Conservation (phyloP, 345 rosid genomes). For the Acer campestre region DNA sequence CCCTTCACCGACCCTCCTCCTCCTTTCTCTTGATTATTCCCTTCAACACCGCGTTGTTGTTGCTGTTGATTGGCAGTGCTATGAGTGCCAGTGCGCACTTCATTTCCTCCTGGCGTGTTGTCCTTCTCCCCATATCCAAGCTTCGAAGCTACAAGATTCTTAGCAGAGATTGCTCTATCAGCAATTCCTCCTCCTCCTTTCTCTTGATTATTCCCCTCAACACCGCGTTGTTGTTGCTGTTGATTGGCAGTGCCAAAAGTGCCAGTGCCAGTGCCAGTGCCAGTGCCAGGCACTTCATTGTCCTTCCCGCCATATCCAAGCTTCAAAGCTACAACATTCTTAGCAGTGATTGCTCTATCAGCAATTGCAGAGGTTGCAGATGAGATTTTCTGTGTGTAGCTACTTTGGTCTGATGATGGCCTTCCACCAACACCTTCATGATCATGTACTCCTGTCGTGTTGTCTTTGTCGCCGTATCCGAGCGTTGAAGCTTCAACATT, state of each 20-base stretch:
- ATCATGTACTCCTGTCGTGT: background rate
- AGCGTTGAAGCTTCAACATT: conserved; percentile 30
- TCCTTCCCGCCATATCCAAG: conserved; percentile 52
- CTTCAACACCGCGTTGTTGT: background rate
- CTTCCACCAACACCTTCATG: too few relatives aligned
- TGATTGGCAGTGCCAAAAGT: too few relatives aligned
- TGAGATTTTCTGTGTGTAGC: conserved; percentile 40
- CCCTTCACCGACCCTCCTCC: conserved; percentile 54
- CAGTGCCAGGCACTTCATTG: too few relatives aligned
- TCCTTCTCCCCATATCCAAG: conserved; percentile 52
- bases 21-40: conserved; percentile 33
- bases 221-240: background rate
- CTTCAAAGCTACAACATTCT: conserved; percentile 53
- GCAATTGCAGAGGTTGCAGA: conserved; percentile 49
- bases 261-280: too few relatives aligned
- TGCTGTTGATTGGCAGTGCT: background rate
- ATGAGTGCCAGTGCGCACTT: too few relatives aligned
- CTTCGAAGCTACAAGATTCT: conserved; percentile 54
- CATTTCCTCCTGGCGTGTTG: too few relatives aligned
- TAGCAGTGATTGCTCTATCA: conserved; percentile 48
- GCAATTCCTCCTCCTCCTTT: conserved; percentile 45
- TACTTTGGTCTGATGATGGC: conserved; percentile 24
- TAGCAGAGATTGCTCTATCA: conserved; percentile 49
- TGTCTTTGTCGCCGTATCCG: background rate
- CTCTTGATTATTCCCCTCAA: conserved; percentile 29